These are phyloP conservation scores for Phytophthora uliginosa DNA, from an alignment of 352 stramenopile genomes.

Conservation along the genomic window DNA sequence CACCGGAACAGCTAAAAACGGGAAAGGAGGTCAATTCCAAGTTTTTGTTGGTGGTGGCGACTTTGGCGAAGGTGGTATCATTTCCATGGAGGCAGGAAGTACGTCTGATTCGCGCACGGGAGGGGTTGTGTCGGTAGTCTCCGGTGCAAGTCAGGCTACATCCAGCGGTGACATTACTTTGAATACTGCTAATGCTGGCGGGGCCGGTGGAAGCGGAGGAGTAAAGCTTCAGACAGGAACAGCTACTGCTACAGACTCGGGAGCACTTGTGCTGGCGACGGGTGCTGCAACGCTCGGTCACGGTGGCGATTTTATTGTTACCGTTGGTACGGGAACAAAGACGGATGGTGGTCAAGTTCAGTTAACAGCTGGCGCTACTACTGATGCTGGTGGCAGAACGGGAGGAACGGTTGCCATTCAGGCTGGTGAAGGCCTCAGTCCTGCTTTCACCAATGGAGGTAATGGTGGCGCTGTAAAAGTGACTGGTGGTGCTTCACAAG, in stretches of 20 bases:
- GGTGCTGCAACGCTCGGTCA: constrained; percentile 66
- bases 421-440: constrained; percentile 68
- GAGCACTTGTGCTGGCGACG: constrained; percentile 61
- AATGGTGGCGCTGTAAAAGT: constrained; percentile 90
- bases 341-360: constrained; percentile 73
- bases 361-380: constrained; percentile 74
- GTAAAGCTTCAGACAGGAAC: constrained; percentile 71
- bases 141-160: constrained; percentile 68
- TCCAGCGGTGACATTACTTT: constrained; percentile 79
- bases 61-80: constrained; percentile 82
- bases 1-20: constrained; percentile 58
- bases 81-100: constrained; percentile 79
- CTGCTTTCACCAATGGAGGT: constrained; percentile 81
- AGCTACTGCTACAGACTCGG: constrained; percentile 60
- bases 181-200: constrained; percentile 69
- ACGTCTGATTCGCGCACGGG: constrained; percentile 75
- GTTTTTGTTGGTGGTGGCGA: constrained; percentile 75
- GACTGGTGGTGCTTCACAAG: constrained; percentile 84
- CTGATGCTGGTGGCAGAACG: constrained; percentile 46
- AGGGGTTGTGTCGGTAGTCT: constrained; percentile 66
- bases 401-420: constrained; percentile 62
- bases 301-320: constrained; percentile 65
- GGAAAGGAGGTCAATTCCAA: constrained; percentile 64
- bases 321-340: constrained; percentile 64
- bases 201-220: constrained; percentile 62